A percentile compares a stretch with the other conserved stretches of the same genome.
These are phyloP conservation scores for Hortaea werneckii DNA, from an alignment of 2,329 filamentous ascomycete species.

Conservation along the genomic window DNA sequence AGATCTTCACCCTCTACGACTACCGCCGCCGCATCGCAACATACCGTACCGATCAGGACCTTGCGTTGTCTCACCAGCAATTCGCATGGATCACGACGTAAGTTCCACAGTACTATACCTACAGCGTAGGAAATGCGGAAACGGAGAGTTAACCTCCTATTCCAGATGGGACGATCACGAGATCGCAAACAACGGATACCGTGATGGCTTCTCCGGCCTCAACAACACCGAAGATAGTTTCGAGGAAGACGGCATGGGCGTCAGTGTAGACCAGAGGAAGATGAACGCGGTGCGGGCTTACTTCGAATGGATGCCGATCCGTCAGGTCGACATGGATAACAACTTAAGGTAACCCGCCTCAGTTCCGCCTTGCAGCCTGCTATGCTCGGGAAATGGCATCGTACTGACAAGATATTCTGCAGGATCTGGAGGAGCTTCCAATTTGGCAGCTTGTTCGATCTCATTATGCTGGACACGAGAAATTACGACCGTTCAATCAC, in stretches of 20 bases:
- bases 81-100: slow-evolving; percentile 29
- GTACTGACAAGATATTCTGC: no score
- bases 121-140: no score
- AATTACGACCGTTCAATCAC: slow-evolving; percentile 36
- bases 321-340: slow-evolving; percentile 36
- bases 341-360: slow-evolving; percentile 20
- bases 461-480: slow-evolving; percentile 35
- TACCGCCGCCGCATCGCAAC: slow-evolving; percentile 33
- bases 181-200: slow-evolving; percentile 32
- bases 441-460: slow-evolving; percentile 32
- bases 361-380: no score
- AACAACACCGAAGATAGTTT: slow-evolving; percentile 37
- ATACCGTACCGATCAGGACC: slow-evolving; percentile 32
- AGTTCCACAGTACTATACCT: no score
- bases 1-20: slow-evolving; percentile 34
- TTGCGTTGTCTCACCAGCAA: slow-evolving; percentile 29
- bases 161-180: slow-evolving; percentile 31
- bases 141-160: no score
- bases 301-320: slow-evolving; percentile 36
- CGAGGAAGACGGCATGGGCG: slow-evolving; percentile 24
- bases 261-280: slow-evolving; percentile 35
- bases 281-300: slow-evolving; percentile 36
- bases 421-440: slow-evolving; percentile 33
- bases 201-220: slow-evolving; percentile 29
- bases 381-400: no score